Percentiles rank a stretch among this genome's conserved stretches.
Conservation (phyloP, 345 rosid genomes). For the Syzygium grande region DNA sequence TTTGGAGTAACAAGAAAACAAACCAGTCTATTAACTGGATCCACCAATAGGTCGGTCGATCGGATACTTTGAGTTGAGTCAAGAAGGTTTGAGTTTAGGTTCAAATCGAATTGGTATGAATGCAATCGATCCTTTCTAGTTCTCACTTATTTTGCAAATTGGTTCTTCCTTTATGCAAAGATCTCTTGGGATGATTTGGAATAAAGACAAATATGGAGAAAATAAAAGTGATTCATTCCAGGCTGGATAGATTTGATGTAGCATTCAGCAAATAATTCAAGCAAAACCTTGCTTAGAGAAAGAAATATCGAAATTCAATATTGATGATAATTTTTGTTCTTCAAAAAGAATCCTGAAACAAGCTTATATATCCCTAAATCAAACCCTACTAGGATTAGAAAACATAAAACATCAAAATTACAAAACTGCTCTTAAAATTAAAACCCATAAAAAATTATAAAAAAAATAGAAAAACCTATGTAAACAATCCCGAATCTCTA, state of each 20-base stretch:
- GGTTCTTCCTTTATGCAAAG: background rate
- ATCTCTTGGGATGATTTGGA: background rate
- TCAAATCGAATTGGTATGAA: background rate
- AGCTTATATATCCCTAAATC: too few species aligned
- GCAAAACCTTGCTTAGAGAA: too few species aligned
- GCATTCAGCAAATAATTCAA: too few species aligned
- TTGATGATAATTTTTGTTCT: too few species aligned
- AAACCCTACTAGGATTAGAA: too few species aligned
- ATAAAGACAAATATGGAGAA: background rate
- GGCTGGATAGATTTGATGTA: background rate
- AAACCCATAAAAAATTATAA: too few species aligned
- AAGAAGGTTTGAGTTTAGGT: background rate
- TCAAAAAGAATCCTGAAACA: too few species aligned
- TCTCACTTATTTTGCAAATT: background rate
- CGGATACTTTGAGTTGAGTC: background rate
- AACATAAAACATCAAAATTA: too few species aligned
- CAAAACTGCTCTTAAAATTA: too few species aligned
- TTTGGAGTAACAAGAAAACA: background rate
- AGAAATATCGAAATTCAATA: too few species aligned
- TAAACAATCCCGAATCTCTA: too few species aligned
- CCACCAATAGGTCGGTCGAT: background rate
- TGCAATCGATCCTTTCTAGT: background rate
- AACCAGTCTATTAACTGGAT: background rate
- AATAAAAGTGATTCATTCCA: fast-evolving
- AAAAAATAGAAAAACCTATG: too few species aligned